Evolutionary conservation across 1,284 basidiomycete genomes (phyloP), one percentile per base, ranked within the genome.

Genomic region (Heliocybe sulcata): DNA sequence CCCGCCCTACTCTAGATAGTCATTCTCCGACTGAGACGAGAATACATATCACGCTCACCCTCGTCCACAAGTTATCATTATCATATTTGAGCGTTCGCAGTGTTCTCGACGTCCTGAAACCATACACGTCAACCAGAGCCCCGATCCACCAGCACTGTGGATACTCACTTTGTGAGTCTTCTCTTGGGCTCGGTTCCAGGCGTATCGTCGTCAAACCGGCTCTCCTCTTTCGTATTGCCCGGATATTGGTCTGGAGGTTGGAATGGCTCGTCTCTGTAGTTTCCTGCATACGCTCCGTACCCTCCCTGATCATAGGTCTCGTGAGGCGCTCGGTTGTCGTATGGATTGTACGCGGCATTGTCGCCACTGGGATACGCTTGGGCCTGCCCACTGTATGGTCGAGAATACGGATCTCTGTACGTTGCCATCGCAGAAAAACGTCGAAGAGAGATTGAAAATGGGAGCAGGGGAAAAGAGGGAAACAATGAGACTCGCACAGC

Each of bases 21-120:
- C 62, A 22, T 25, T 55, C 55, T 52, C 11, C 29, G 29, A 53
- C 45, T 53, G 35, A 26, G 42, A 48, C 45, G n/a, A 51, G 20
- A 16, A 52, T 51, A 35, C 42, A 27, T 8, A 10, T 33, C 25
- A 22, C 12, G 57, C 65, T 23, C 56, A 82, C 83, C 71, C 74
- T 82, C 2, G 78, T 81, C 87, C 87, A 89, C 54, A 87, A 62
- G 58, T 76, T 76, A 6, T 81, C 79, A 57, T 77, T 70, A 38
- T 82, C 52, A 35, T 60, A 58, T 19, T 60, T 29, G 57, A 57
- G 62, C 23, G 54, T 35, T 14, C 59, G 52, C 12, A 62, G 11
- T 20, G 50, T 57, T 16, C 60, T 45, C 11, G 58, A 12, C 3
- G 19, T 55, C 38, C 57, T 60, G 20, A 14, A 8, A 23, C 3